phyloP scores from a whole-genome alignment of 495 filamentous ascomycete genomes.

The Aspergillus steynii region DNA sequence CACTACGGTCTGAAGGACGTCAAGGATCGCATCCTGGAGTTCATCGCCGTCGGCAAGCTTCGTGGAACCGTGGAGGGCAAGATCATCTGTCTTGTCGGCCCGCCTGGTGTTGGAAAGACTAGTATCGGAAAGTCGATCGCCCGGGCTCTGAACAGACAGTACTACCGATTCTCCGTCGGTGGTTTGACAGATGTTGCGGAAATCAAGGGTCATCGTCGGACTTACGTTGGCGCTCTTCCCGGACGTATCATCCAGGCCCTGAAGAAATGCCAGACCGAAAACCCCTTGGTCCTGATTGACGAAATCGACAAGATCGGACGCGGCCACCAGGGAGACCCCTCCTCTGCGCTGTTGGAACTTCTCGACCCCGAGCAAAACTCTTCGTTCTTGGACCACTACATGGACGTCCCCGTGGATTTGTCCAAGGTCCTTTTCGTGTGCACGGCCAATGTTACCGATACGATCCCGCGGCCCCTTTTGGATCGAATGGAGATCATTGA shows the following conservation, averaged over 20 bases:
- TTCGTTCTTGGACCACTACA: conserved; percentile 97
- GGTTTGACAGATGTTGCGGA: conserved; percentile 98
- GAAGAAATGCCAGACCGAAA: conserved; percentile 99
- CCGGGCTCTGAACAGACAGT: conserved; percentile 88
- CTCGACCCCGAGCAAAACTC: conserved; percentile 97
- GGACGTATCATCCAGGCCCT: conserved; percentile 97
- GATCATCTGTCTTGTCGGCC: conserved; percentile 96
- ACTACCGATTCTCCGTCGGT: conserved; percentile 97
- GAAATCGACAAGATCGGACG: conserved; percentile 97
- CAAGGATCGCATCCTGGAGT: conserved; percentile 97
- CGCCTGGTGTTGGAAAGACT: conserved; percentile 96
- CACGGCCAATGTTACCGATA: conserved; percentile 98
- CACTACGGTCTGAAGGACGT: conserved; percentile 98
- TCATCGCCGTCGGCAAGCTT: conserved; percentile 97
- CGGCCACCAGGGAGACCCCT: conserved; percentile 94
- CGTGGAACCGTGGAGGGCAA: conserved; percentile 98
- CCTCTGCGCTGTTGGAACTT: conserved; percentile 90
- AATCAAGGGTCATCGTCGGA: conserved; percentile 96
- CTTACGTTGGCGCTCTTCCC: conserved; percentile 94
- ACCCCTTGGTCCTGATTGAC: conserved; percentile 94
- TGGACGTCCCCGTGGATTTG: conserved; percentile 97
- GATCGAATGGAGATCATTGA: conserved; percentile 99
- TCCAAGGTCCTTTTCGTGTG: conserved; percentile 99
- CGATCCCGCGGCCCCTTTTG: conserved; percentile 89
- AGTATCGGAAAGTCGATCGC: conserved; percentile 99